phyloP scores from a whole-genome alignment of 169 alveolate species.

The Babesia sp. region DNA sequence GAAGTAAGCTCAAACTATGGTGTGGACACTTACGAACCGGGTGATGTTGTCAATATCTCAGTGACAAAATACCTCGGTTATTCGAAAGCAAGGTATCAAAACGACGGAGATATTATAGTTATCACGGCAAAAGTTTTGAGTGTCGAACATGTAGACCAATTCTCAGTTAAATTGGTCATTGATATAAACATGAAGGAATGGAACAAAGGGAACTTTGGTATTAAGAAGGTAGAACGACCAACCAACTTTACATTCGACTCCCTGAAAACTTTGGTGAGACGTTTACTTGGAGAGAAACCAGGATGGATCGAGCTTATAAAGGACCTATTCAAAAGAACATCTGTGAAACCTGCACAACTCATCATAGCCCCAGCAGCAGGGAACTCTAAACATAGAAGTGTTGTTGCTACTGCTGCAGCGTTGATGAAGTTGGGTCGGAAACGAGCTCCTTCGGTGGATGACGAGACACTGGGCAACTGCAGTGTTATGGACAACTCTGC shows the following conservation, averaged over 20 bases:
- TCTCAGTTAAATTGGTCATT: background rate
- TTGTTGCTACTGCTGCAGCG: background rate
- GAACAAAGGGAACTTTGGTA: constrained; percentile 2
- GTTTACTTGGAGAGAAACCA: background rate
- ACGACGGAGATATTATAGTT: background rate
- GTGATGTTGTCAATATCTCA: constrained; percentile 15
- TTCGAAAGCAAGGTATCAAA: background rate
- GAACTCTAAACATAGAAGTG: background rate
- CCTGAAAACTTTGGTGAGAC: background rate
- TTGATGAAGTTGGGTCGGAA: background rate
- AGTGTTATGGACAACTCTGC: background rate
- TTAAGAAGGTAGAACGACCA: constrained; percentile 33
- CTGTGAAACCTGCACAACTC: background rate
- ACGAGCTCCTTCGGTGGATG: background rate
- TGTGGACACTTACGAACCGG: background rate
- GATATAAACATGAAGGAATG: constrained; percentile 8
- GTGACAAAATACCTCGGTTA: constrained; percentile 16
- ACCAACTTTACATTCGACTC: constrained; percentile 1
- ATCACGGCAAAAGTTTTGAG: constrained; percentile 8
- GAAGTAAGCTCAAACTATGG: constrained; percentile 9
- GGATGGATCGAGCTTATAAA: background rate
- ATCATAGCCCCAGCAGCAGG: constrained; percentile 5
- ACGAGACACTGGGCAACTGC: background rate
- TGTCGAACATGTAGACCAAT: constrained; percentile 9
- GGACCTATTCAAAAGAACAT: background rate